Base-by-base conservation (phyloP, 805 yeast species). In the Hanseniaspora meyeri region DNA sequence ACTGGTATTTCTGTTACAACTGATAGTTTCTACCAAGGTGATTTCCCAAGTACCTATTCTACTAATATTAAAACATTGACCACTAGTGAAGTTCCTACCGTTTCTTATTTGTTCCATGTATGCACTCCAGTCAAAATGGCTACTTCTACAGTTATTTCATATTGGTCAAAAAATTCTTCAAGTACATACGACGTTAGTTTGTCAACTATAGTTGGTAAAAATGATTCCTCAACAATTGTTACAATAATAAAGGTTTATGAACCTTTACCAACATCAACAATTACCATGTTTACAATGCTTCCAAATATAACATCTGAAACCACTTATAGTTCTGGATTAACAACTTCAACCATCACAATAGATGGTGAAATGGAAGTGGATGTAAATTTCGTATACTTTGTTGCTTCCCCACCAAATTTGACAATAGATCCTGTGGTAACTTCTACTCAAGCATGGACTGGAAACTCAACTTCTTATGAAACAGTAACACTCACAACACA, bases 21-120 rank as follows among this genome's bases (percentile, higher is more conserved):
- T 32, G 42, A 38, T 49, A 47, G 37, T n/a, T 39, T 46, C 19
- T 60, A 60, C 57, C 38, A 38, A 32, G 60, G 59, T n/a, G 11
- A n/a, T 8, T 7, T 27, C 9, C 42, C 29, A n/a, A 40, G 31
- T 5, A 49, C 51, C 32, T 43, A 42, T 20, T 49, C 55, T 3
- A 51, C 59, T 10, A 43, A 34, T 47, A 31, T 40, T 14, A 27
- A 16, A 3, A 56, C 58, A 14, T 11, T 42, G 7, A 14, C 16
- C 14, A 16, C 7, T 9, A 16, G 17, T 17, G 32, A 42, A n/a
- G 29, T 46, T 24, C 45, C 49, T 42, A 48, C 32, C 9, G 43
- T 37, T 16, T 55, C 52, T 16, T 32, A 37, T 4, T 7, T 51
- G 6, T 51, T 43, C 39, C 37, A 43, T n/a, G 43, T 51, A n/a